Evolutionary conservation across 2,329 filamentous ascomycete genomes (phyloP).

Genomic region (Aspergillus fumigatus): DNA sequence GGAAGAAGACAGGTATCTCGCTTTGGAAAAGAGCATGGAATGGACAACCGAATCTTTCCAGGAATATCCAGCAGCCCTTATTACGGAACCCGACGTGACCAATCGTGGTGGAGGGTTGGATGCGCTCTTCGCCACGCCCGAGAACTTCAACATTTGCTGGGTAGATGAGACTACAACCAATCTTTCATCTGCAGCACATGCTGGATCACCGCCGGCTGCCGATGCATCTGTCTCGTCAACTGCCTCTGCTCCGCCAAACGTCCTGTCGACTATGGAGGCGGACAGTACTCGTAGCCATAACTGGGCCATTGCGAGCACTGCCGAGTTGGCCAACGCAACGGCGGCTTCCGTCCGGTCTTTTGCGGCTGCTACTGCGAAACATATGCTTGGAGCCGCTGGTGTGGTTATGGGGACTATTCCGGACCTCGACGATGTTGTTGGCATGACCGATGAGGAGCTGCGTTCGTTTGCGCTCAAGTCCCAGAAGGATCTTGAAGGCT

Average conservation of each 20-base stretch:
- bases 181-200: conserved; percentile 22
- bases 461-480: conserved; percentile 36
- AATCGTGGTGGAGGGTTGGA: conserved; percentile 44
- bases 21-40: conserved; percentile 38
- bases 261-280: conserved; percentile 36
- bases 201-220: conserved; percentile 16
- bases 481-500: conserved; percentile 64
- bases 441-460: conserved; percentile 39
- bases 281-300: conserved; percentile 36
- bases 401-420: conserved; percentile 28
- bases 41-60: conserved; percentile 30
- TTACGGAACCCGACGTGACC: conserved; percentile 38
- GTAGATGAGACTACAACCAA: conserved; percentile 32
- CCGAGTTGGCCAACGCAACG: conserved; percentile 32
- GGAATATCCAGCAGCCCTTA: conserved; percentile 34
- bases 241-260: conserved; percentile 29
- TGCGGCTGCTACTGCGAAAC: conserved; percentile 34
- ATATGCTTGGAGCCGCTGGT: conserved; percentile 31
- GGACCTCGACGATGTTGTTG: conserved; percentile 38
- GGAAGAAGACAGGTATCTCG: conserved; percentile 44
- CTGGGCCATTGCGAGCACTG: conserved; percentile 34
- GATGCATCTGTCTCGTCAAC: conserved; percentile 21
- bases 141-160: conserved; percentile 44
- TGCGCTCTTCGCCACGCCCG: conserved; percentile 41
- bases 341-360: conserved; percentile 32